These are phyloP conservation scores for Saussurea involucrata DNA, from an alignment of 129 eudicot species.

Conservation along the genomic window DNA sequence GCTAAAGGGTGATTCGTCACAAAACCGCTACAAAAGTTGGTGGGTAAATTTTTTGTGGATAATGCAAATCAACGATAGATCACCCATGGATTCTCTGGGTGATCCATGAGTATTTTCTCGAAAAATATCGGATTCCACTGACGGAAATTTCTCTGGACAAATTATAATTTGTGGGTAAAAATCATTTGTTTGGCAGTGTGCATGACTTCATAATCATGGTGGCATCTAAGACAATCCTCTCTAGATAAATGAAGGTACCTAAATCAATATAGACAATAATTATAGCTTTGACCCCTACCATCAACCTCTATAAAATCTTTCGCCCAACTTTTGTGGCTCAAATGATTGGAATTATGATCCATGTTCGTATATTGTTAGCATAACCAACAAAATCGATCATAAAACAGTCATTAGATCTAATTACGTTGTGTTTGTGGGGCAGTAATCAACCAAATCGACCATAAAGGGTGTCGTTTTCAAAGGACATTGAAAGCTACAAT, in stretches of 20 bases:
- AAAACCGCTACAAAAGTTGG: no score
- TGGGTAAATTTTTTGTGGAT: no score
- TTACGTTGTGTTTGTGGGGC: neutral
- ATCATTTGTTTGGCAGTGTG: no score
- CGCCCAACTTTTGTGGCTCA: neutral
- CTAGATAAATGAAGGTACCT: neutral
- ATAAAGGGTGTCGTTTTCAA: neutral
- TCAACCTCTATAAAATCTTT: neutral
- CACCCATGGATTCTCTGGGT: no score
- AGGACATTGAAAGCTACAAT: neutral
- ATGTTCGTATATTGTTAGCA: neutral
- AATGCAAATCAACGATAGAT: no score
- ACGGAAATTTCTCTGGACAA: no score
- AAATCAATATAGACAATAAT: neutral
- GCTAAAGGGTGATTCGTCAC: no score
- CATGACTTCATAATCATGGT: neutral
- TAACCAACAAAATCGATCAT: neutral
- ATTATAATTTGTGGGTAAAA: no score
- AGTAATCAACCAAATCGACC: neutral
- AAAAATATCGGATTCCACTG: no score
- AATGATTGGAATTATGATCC: neutral
- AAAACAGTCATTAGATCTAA: neutral
- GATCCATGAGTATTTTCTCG: no score
- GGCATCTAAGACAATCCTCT: neutral
- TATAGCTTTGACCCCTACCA: neutral